Percentiles rank a stretch among this genome's conserved stretches.
These are phyloP conservation scores for Sugiyamaella marilandica DNA, from an alignment of 805 yeast species.

Conservation along the genomic window DNA sequence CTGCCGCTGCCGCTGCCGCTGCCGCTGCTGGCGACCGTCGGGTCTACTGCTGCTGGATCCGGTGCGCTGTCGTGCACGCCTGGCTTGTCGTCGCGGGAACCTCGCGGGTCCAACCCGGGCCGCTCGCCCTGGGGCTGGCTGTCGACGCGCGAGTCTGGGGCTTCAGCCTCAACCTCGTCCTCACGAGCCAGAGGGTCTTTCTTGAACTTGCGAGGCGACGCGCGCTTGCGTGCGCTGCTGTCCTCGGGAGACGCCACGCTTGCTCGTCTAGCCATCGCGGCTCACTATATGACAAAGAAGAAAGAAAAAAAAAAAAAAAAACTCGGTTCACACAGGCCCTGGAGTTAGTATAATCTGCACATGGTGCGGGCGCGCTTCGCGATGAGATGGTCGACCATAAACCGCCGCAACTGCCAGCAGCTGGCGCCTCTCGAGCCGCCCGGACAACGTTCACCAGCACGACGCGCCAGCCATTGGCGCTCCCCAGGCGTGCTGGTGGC, in stretches of 20 bases:
- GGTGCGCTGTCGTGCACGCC: not conserved
- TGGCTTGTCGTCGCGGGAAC: not conserved
- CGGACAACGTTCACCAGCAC: not conserved
- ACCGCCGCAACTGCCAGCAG: not conserved
- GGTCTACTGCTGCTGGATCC: not conserved
- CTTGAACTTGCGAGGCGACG: not conserved
- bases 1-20: too few relatives aligned
- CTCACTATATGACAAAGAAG: too few relatives aligned
- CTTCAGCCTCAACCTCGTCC: not conserved
- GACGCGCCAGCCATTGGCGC: too few relatives aligned
- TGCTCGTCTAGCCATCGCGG: not conserved
- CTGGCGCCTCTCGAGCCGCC: conserved; percentile 1
- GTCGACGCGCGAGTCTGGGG: not conserved
- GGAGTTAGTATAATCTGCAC: too few relatives aligned
- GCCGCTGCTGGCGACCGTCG: too few relatives aligned
- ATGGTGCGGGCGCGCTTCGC: too few relatives aligned
- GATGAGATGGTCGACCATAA: not conserved
- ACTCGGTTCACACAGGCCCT: too few relatives aligned
- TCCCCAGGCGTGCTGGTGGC: too few relatives aligned
- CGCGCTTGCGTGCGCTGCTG: not conserved
- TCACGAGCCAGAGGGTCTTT: not conserved
- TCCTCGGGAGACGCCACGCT: conserved; percentile 1
- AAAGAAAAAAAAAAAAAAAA: too few relatives aligned
- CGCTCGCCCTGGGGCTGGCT: conserved; percentile 1
- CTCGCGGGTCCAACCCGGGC: not conserved